Evolutionary conservation across 2,329 filamentous ascomycete genomes (phyloP), one percentile per base, ranked within the genome.

Genomic region (Talaromyces sp.): DNA sequence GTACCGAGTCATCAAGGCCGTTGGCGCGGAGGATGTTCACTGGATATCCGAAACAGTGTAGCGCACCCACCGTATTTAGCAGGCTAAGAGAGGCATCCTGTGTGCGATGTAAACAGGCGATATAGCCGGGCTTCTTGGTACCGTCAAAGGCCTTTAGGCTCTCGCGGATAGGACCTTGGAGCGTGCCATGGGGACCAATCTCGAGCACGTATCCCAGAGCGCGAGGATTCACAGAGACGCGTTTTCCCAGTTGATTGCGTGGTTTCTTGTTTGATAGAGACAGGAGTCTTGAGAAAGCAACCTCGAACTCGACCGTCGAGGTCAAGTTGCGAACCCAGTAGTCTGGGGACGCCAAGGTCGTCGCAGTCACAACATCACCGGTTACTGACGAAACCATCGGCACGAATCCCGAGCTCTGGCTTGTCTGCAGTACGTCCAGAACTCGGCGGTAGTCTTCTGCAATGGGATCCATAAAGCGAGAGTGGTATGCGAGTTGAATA

Each of bases 271-370:
- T 15, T n/a, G 43, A 5, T 46, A 15, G 4, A 11, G 10, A 5
- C 4, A 48, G 19, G 6, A 22, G 13, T 13, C 9, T 48, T n/a
- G 13, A 7, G 5, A 48, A 10, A 3, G 43, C 43, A n/a, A 7
- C 13, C 9, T 33, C 13, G 4, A 48, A 48, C 43, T 48, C 25
- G 3, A 71, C 70, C 1, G 68, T 66, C 1, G 64, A 67, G 0
- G 67, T 61, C 62, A 72, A 62, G 22, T 72, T 72, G 3, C 64
- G 57, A 3, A 67, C 62, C 70, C 70, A 72, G 54, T 72, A 70
- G 17, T 61, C 55, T 13, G 58, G 35, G 35, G 35, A 36, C 35
- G 2, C 35, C 6, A 36, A 36, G 1, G 39, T 10, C 5, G 62
- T 56, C 1, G 55, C 57, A 1, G 41, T 36, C 6, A 67, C 53